Conservation (phyloP, 257 asterid genomes). For the Solanum corneliomulleri region DNA sequence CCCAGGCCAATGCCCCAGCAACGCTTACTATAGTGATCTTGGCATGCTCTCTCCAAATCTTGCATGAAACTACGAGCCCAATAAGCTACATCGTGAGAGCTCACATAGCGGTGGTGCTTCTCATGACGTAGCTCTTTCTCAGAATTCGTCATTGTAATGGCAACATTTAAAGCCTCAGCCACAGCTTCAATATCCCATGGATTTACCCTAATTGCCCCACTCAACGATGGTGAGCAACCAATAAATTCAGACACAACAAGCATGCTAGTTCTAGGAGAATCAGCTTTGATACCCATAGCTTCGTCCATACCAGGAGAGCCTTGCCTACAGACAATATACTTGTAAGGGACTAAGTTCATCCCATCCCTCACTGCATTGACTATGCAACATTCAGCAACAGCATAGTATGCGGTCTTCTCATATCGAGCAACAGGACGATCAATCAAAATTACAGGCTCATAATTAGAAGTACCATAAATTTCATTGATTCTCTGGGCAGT, state of each 20-base stretch:
- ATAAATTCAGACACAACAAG: slow-evolving; percentile 85
- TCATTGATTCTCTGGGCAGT: slow-evolving; percentile 59
- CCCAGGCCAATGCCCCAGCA: slow-evolving; percentile 91
- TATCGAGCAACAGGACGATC: slow-evolving; percentile 67
- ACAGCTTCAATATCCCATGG: slow-evolving; percentile 91
- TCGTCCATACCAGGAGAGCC: slow-evolving; percentile 48
- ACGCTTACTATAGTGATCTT: slow-evolving; percentile 73
- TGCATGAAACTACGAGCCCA: slow-evolving; percentile 87
- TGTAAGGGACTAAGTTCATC: slow-evolving; percentile 88
- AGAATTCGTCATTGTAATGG: slow-evolving; percentile 49
- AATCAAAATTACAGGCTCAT: slow-evolving; percentile 63
- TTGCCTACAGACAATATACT: slow-evolving; percentile 79
- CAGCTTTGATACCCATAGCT: slow-evolving; percentile 26
- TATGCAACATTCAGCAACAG: slow-evolving; percentile 84
- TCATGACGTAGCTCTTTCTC: slow-evolving; percentile 77
- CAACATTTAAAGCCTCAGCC: slow-evolving; percentile 66
- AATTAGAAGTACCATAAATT: slow-evolving; percentile 37
- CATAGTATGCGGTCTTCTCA: slow-evolving; percentile 87
- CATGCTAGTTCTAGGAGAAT: slow-evolving; percentile 57
- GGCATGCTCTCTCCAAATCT: slow-evolving; percentile 81
- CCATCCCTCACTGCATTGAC: slow-evolving; percentile 97
- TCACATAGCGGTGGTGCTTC: slow-evolving; percentile 79
- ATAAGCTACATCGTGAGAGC: slow-evolving; percentile 80
- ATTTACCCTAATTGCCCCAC: slow-evolving; percentile 89
- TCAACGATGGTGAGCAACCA: slow-evolving; percentile 92